A percentile compares a stretch with the other conserved stretches of the same genome.
Evolutionary conservation across 2,329 filamentous ascomycete genomes (phyloP).

Genomic region (Aspergillus unguis): DNA sequence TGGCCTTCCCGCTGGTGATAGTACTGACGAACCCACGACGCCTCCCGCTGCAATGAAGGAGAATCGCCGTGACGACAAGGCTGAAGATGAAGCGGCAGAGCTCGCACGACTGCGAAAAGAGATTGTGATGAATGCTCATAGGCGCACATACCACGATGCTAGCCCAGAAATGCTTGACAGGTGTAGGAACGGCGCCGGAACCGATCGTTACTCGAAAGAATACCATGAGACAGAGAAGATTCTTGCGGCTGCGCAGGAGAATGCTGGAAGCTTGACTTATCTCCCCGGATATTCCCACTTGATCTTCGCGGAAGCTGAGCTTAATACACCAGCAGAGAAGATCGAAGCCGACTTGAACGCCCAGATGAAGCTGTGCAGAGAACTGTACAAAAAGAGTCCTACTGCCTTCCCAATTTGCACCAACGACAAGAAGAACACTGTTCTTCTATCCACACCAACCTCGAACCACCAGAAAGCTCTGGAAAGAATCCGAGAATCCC

Average conservation of each 20-base stretch:
- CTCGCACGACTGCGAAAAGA: conserved; percentile 20
- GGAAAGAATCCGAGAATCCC: not conserved
- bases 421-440: not conserved
- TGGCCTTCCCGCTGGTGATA: not conserved
- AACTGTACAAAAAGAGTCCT: conserved; percentile 14
- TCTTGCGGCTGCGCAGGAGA: conserved; percentile 1
- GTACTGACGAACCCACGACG: not conserved
- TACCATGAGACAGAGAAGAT: conserved; percentile 16
- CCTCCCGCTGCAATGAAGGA: not conserved
- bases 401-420: conserved; percentile 9
- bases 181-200: conserved; percentile 29
- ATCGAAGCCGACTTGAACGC: not conserved
- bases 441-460: not conserved
- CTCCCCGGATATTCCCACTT: not conserved
- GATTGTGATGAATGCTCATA: conserved; percentile 17
- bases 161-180: conserved; percentile 21
- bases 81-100: conserved; percentile 17
- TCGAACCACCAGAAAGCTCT: conserved; percentile 9
- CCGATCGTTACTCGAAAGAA: conserved; percentile 20
- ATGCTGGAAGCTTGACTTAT: not conserved
- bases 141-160: conserved; percentile 13
- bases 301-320: not conserved
- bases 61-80: not conserved
- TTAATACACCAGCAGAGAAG: not conserved
- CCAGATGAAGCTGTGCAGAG: not conserved